A percentile compares a stretch with the other conserved stretches of the same genome.
phyloP scores from a whole-genome alignment of 306 rosid genomes.

The Adenanthera pavonina region DNA sequence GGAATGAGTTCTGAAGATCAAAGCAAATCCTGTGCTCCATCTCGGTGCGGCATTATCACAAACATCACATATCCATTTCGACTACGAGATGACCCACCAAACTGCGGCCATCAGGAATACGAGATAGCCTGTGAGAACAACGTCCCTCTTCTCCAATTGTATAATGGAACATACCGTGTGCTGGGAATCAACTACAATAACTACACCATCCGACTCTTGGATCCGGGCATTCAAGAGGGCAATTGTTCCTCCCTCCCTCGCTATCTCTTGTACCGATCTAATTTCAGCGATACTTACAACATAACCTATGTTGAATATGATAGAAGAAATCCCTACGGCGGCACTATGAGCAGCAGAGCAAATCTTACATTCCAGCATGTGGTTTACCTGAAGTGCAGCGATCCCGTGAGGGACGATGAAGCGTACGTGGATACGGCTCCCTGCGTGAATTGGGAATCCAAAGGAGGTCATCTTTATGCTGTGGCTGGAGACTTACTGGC shows the following conservation, averaged over 20 bases:
- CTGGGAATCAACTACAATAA: slow-evolving; percentile 31
- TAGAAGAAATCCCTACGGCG: neutral
- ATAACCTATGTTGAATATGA: no score
- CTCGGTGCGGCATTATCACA: slow-evolving; percentile 7
- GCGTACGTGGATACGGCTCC: neutral
- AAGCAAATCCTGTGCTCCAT: neutral
- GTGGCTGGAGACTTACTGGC: neutral
- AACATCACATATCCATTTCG: slow-evolving; percentile 32
- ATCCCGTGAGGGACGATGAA: neutral
- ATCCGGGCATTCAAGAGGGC: neutral
- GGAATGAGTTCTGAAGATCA: neutral
- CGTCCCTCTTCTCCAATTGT: neutral
- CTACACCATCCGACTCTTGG: neutral
- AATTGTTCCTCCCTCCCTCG: neutral
- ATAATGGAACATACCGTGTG: slow-evolving; percentile 2
- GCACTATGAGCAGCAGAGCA: neutral
- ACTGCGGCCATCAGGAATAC: neutral
- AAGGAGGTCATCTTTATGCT: neutral
- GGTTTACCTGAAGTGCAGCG: neutral
- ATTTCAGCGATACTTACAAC: no score
- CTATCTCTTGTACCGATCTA: neutral
- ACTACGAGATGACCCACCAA: neutral
- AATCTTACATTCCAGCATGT: neutral
- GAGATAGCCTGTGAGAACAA: slow-evolving; percentile 10
- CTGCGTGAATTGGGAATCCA: neutral